Evolutionary conservation across 2,329 filamentous ascomycete genomes (phyloP).

Genomic region (Myriosclerotinia duriaeana): DNA sequence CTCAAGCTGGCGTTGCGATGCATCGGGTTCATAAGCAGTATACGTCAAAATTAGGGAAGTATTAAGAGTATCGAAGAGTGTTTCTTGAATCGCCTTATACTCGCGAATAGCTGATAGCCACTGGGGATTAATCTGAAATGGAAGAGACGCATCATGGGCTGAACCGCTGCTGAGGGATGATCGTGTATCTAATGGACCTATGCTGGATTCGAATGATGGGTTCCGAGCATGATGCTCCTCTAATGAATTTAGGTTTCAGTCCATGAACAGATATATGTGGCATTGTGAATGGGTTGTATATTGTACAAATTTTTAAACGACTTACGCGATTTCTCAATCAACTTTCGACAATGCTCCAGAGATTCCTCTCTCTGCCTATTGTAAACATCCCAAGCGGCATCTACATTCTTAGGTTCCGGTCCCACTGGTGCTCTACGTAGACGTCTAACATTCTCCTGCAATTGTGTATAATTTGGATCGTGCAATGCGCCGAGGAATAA

Average conservation of each 20-base stretch:
- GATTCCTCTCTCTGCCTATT: conserved; percentile 46
- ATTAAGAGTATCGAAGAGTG: conserved; percentile 46
- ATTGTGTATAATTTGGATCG: conserved; percentile 37
- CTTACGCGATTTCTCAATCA: conserved; percentile 46
- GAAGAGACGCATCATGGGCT: conserved; percentile 36
- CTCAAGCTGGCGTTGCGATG: conserved; percentile 47
- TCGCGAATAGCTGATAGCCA: conserved; percentile 47
- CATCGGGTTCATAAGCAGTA: conserved; percentile 47
- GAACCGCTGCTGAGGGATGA: conserved; percentile 31
- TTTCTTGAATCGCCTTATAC: conserved; percentile 48
- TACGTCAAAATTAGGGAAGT: conserved; percentile 49
- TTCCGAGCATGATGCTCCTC: conserved; percentile 31
- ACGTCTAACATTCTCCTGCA: conserved; percentile 36
- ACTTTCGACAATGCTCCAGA: conserved; percentile 44
- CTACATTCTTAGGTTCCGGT: conserved; percentile 41
- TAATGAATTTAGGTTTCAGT: not conserved
- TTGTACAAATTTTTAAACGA: not conserved
- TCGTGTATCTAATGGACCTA: conserved; percentile 32
- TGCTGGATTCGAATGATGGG: conserved; percentile 31
- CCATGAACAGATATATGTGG: not conserved
- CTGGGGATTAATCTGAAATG: conserved; percentile 32
- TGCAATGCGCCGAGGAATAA: conserved; percentile 31
- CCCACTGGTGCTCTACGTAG: conserved; percentile 32
- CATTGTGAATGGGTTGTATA: not conserved
- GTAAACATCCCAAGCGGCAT: conserved; percentile 49